Evolutionary conservation across 2,329 filamentous ascomycete species (phyloP), one percentile per base, ranked within the genome.

Genomic region (Fusarium napiforme): DNA sequence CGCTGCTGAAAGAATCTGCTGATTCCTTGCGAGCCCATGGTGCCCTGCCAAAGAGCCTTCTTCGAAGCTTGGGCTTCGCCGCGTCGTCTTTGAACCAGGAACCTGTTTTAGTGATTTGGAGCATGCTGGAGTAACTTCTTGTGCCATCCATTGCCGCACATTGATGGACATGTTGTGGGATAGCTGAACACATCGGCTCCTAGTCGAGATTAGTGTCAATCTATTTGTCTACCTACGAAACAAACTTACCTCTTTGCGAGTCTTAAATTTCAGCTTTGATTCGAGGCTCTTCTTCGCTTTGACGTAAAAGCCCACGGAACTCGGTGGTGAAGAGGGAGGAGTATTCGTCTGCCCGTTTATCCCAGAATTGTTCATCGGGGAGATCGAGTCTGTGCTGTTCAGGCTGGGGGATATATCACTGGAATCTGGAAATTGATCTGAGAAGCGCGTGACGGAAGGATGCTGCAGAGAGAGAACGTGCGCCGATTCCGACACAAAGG

Each of bases 401-500:
- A 50, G 28, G 12, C 36, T 40, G 59, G n/a, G 69, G 47, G 47
- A 73, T 3, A 62, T 32, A 34, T 52, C 62, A 8, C 49, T 58
- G 15, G 52, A 64, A 32, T 73, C 64, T 30, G n/a, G 66, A 2
- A 60, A 53, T 9, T 61, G 46, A n/a, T 69, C 53, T 11, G 75
- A 42, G 43, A 71, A 46, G 7, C 43, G 26, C 11, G 42, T 16
- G n/a, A 62, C 49, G 7, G 75, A 56, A 3, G 79, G 80, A 40
- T 75, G 79, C 62, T 88, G 86, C 7, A 88, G 74, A 0, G 85
- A 87, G 7, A 83, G 78, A 1, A 88, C 85, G 65, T 87, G 86
- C 1, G 84, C 84, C 21, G 83, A 82, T 68, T 88, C 86, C 2
- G 84, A 85, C 12, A 85, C 74, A 67, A 83, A 87, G 1, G 85